These are phyloP conservation scores for Talaromyces adpressus DNA, from an alignment of 495 filamentous ascomycete species.

Conservation along the genomic window DNA sequence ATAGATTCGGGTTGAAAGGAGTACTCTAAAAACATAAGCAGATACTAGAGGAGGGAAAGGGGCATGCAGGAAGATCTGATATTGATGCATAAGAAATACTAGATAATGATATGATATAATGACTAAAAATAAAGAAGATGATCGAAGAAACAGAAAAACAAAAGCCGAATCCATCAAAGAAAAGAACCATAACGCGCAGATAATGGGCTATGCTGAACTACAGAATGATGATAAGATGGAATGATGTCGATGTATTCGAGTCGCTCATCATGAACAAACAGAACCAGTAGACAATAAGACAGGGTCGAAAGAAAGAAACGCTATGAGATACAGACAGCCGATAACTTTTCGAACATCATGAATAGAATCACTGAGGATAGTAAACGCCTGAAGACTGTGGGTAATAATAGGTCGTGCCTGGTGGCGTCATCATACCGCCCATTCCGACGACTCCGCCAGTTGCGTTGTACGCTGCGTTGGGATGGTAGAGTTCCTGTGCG, in stretches of 20 bases:
- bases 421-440: slow-evolving; percentile 73
- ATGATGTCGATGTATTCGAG: not conserved
- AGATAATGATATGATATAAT: not conserved
- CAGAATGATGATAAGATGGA: not conserved
- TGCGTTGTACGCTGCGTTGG: slow-evolving; percentile 34
- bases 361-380: slow-evolving; percentile 45
- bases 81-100: not conserved
- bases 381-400: slow-evolving; percentile 52
- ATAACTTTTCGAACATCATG: slow-evolving; percentile 28
- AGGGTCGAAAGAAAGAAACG: not conserved
- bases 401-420: slow-evolving; percentile 69
- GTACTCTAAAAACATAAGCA: too few relatives aligned
- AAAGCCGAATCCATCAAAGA: not conserved
- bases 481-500: slow-evolving; percentile 55
- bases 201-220: not conserved
- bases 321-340: not conserved
- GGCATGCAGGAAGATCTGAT: not conserved
- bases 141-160: not conserved
- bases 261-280: not conserved
- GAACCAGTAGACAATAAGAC: not conserved
- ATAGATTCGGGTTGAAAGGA: too few relatives aligned
- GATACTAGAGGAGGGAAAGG: not conserved
- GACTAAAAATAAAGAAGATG: not conserved
- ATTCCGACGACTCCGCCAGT: slow-evolving; percentile 58
- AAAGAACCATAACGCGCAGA: not conserved